phyloP scores from a whole-genome alignment of 2,329 filamentous ascomycete species.

The Xylaria sp. region DNA sequence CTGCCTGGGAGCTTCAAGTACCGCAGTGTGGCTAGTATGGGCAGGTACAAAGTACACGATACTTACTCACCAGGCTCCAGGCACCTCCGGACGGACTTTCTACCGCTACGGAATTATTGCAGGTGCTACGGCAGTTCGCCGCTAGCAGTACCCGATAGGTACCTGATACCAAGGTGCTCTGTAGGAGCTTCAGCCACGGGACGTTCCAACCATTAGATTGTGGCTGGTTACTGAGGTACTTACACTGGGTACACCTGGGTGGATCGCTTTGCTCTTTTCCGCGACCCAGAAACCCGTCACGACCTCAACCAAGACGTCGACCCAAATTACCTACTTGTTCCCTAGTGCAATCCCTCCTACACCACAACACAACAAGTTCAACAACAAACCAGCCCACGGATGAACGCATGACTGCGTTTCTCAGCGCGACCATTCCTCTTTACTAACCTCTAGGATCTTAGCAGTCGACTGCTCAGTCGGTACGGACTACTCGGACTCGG shows the following conservation, averaged over 20 bases:
- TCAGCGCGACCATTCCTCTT: slow-evolving; percentile 13
- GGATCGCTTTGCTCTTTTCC: neutral
- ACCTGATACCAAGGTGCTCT: neutral
- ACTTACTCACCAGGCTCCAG: no score
- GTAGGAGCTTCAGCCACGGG: neutral
- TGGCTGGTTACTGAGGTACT: neutral
- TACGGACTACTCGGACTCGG: no score
- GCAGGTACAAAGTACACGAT: no score
- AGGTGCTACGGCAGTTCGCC: no score
- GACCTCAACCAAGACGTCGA: neutral
- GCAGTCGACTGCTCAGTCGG: neutral
- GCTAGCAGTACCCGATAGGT: neutral
- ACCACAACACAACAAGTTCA: slow-evolving; percentile 13
- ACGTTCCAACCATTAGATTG: neutral
- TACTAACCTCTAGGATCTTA: slow-evolving; percentile 21
- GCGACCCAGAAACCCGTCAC: slow-evolving; percentile 16
- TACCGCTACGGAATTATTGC: no score
- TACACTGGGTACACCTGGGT: neutral
- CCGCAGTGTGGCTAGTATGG: no score
- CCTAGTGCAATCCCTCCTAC: neutral
- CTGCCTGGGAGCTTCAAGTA: no score
- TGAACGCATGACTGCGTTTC: slow-evolving; percentile 14
- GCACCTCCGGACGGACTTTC: no score
- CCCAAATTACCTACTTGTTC: no score
- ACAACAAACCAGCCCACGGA: slow-evolving; percentile 4